A percentile compares a stretch with the other conserved stretches of the same genome.
phyloP scores from a whole-genome alignment of 345 rosid genomes.

The Brassica incana region DNA sequence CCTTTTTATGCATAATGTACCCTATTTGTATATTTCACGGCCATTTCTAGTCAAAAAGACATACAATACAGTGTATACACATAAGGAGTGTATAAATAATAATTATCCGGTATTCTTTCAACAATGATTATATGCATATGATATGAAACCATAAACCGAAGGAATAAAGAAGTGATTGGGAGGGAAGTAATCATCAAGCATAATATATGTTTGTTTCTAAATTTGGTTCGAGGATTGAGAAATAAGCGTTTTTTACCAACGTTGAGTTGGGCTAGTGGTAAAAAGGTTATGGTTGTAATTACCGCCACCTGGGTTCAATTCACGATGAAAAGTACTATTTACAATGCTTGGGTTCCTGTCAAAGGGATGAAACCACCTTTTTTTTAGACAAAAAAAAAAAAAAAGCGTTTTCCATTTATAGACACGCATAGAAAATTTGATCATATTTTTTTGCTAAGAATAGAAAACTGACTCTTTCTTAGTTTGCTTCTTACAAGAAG shows the following conservation, averaged over 20 bases:
- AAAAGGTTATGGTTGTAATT: no score
- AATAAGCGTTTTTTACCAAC: conserved; percentile 41
- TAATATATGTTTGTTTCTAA: conserved; percentile 43
- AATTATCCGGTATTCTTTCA: not conserved
- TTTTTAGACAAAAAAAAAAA: no score
- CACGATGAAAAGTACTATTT: no score
- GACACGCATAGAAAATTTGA: not conserved
- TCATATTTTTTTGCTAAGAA: conserved; percentile 24
- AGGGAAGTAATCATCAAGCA: conserved; percentile 61
- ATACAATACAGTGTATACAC: not conserved
- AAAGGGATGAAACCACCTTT: no score
- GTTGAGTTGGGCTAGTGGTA: no score
- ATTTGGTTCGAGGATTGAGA: conserved; percentile 61
- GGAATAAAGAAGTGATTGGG: conserved; percentile 81
- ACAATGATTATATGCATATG: conserved; percentile 15
- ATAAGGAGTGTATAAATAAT: not conserved
- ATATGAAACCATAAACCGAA: conserved; percentile 29
- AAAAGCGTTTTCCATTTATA: conserved; percentile 36
- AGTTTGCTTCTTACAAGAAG: conserved; percentile 32
- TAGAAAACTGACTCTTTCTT: conserved; percentile 38
- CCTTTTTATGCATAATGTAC: not conserved
- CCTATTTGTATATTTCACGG: not conserved
- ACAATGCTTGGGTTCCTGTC: no score
- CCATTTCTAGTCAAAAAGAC: not conserved
- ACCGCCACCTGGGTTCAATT: no score